A percentile compares a stretch with the other conserved stretches of the same genome.
Conservation (phyloP, 352 stramenopile genomes). For the Blastocystis sp. region DNA sequence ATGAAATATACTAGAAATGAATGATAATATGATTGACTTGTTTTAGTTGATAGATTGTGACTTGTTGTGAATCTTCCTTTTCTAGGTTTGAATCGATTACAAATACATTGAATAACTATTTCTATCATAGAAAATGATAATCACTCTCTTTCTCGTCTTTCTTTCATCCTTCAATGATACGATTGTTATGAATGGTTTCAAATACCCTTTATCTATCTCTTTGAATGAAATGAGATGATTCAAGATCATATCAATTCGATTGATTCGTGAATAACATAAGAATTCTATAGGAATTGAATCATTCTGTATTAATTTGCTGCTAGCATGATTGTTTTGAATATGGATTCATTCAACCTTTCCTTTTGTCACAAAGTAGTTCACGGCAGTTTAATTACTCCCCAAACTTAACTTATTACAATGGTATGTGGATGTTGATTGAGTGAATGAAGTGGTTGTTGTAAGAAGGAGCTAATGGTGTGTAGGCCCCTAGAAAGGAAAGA, state of each 20-base stretch:
- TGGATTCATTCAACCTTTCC: background rate
- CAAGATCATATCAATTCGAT: too few relatives aligned
- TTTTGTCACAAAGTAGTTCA: slow-evolving; percentile 54
- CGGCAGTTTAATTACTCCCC: slow-evolving; percentile 57
- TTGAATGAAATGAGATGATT: background rate
- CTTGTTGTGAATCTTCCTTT: too few relatives aligned
- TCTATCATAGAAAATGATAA: too few relatives aligned
- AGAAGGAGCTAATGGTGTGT: background rate
- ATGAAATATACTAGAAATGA: background rate
- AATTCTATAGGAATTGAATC: too few relatives aligned
- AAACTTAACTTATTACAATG: slow-evolving; percentile 60
- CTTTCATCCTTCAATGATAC: too few relatives aligned
- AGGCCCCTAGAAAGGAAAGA: slow-evolving; percentile 65
- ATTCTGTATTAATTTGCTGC: background rate
- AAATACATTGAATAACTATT: too few relatives aligned
- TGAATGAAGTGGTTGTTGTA: background rate
- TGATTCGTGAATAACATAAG: too few relatives aligned
- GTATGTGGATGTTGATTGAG: background rate
- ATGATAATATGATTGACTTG: too few relatives aligned
- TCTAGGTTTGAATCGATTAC: too few relatives aligned
- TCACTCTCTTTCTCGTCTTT: too few relatives aligned
- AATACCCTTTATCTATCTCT: background rate
- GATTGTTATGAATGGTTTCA: too few relatives aligned
- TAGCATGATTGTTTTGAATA: background rate
- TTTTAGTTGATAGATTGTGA: too few relatives aligned